phyloP scores from a whole-genome alignment of 192 early-diverging fungal species.

The Hyaloraphidium curvatum region DNA sequence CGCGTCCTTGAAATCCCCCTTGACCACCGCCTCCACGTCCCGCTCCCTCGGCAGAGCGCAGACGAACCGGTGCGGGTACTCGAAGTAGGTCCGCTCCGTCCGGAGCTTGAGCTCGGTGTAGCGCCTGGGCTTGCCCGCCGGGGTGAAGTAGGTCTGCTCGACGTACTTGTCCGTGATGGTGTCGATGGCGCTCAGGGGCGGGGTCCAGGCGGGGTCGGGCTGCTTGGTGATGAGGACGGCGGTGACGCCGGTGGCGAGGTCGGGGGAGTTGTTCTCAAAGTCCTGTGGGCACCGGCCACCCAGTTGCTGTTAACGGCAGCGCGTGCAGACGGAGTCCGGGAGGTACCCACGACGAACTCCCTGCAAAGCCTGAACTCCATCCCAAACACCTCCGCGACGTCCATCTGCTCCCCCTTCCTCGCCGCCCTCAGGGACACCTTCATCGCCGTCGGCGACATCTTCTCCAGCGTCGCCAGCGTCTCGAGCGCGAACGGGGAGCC shows the following conservation, averaged over 20 bases:
- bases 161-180: neutral
- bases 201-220: slow-evolving; percentile 48
- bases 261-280: slow-evolving; percentile 18
- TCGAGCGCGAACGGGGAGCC: slow-evolving; percentile 40
- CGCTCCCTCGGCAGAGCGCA: slow-evolving; percentile 45
- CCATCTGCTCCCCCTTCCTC: slow-evolving; percentile 38
- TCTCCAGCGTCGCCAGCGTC: slow-evolving; percentile 38
- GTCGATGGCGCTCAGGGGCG: slow-evolving; percentile 8
- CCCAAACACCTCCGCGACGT: slow-evolving; percentile 60
- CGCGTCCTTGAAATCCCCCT: slow-evolving; percentile 39
- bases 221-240: slow-evolving; percentile 53
- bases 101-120: slow-evolving; percentile 17
- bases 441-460: slow-evolving; percentile 68
- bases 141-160: slow-evolving; percentile 16
- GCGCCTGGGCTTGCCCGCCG: slow-evolving; percentile 21
- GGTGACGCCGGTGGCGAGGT: slow-evolving; percentile 80
- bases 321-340: neutral
- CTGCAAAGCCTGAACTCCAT: slow-evolving; percentile 72
- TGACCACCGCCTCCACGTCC: slow-evolving; percentile 40
- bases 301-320: slow-evolving; percentile 14
- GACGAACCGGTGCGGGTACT: slow-evolving; percentile 33
- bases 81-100: slow-evolving; percentile 15
- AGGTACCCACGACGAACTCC: slow-evolving; percentile 34
- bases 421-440: slow-evolving; percentile 76
- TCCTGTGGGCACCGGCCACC: neutral